Conservation (phyloP, 2,329 filamentous ascomycete species). For the Claviceps fusiformis region DNA sequence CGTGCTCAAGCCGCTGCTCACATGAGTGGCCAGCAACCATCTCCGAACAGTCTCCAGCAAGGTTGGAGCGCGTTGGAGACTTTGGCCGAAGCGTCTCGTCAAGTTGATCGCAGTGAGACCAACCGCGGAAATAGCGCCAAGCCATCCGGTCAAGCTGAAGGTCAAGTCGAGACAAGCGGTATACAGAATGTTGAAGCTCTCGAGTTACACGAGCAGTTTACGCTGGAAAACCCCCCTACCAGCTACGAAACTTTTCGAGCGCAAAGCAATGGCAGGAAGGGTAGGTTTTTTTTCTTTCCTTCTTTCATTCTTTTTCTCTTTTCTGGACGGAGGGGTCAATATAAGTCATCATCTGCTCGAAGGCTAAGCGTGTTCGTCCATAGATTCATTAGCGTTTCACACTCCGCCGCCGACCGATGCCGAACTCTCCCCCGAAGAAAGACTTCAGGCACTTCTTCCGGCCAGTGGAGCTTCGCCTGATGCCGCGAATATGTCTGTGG, state of each 20-base stretch:
- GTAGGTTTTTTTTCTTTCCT: slow-evolving; percentile 7
- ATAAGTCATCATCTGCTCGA: background rate
- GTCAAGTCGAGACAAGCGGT: slow-evolving; percentile 13
- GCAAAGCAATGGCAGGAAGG: slow-evolving; percentile 12
- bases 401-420: slow-evolving; percentile 13
- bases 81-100: slow-evolving; percentile 74
- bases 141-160: slow-evolving; percentile 16
- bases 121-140: slow-evolving; percentile 31
- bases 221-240: slow-evolving; percentile 40
- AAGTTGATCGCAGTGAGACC: slow-evolving; percentile 55
- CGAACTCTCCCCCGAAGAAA: slow-evolving; percentile 34
- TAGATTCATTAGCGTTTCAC: slow-evolving; percentile 10
- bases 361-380: background rate
- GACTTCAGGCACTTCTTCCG: slow-evolving; percentile 33
- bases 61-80: slow-evolving; percentile 75
- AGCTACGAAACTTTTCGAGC: slow-evolving; percentile 27
- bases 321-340: no score
- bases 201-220: slow-evolving; percentile 46
- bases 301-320: background rate
- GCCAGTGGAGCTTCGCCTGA: slow-evolving; percentile 25
- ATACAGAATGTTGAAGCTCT: slow-evolving; percentile 25
- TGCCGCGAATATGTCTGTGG: slow-evolving; percentile 38
- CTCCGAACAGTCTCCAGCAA: slow-evolving; percentile 28
- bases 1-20: slow-evolving; percentile 7
- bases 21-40: slow-evolving; percentile 16